Percentiles rank a stretch among this genome's conserved stretches.
phyloP scores from a whole-genome alignment of 441 rosid species.

The Populus hybrid region DNA sequence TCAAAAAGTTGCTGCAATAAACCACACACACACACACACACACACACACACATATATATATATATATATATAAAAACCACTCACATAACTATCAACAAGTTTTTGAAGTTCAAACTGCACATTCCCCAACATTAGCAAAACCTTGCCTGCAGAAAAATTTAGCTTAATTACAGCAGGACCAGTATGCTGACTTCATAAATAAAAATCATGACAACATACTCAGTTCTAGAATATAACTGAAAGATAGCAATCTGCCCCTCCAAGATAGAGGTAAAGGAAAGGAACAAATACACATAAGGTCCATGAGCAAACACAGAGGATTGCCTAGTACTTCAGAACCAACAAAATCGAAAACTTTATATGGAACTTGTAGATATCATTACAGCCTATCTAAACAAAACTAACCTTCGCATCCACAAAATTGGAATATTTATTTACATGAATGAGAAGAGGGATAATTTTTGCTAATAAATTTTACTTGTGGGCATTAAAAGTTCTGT shows the following conservation, averaged over 20 bases:
- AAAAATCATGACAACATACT: neutral
- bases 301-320: neutral
- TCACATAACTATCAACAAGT: conserved; percentile 90
- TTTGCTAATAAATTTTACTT: neutral
- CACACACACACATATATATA: no score
- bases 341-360: no score
- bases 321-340: neutral
- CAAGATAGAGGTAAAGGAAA: neutral
- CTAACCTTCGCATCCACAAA: neutral
- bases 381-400: neutral
- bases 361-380: neutral
- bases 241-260: neutral
- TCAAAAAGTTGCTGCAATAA: conserved; percentile 8
- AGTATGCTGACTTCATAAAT: neutral
- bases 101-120: conserved; percentile 87
- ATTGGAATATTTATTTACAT: neutral
- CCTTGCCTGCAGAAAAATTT: conserved; percentile 51
- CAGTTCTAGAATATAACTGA: neutral
- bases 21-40: neutral
- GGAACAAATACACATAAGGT: neutral
- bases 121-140: conserved; percentile 71
- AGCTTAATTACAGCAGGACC: conserved; percentile 12
- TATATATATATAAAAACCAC: conserved; percentile 20
- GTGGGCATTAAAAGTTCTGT: neutral
- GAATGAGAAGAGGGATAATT: neutral